Evolutionary conservation across 495 filamentous ascomycete species (phyloP).

Genomic region (Ramalina intermedia): DNA sequence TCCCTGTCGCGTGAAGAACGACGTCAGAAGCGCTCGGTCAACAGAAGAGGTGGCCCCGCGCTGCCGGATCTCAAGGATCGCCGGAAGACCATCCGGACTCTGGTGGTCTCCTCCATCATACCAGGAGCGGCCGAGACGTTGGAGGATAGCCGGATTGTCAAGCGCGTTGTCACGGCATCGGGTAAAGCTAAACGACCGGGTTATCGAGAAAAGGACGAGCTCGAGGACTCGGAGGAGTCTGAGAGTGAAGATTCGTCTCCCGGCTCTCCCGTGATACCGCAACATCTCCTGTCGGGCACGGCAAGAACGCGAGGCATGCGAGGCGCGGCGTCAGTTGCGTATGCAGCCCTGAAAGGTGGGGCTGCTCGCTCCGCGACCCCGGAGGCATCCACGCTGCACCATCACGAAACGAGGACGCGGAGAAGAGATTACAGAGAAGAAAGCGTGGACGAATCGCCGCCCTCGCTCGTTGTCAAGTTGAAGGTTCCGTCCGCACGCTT

Average conservation of each 20-base stretch:
- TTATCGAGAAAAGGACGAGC: conserved; percentile 41
- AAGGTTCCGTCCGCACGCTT: conserved; percentile 50
- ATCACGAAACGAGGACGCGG: conserved; percentile 57
- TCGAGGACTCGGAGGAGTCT: conserved; percentile 75
- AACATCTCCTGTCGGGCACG: conserved; percentile 56
- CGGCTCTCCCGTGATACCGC: conserved; percentile 65
- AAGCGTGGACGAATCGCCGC: conserved; percentile 44
- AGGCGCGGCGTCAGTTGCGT: conserved; percentile 69
- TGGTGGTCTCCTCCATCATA: conserved; percentile 80
- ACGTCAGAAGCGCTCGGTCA: conserved; percentile 86
- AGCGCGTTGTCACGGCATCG: conserved; percentile 41
- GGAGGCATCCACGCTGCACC: conserved; percentile 52
- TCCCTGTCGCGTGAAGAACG: conserved; percentile 87
- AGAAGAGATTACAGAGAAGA: conserved; percentile 55
- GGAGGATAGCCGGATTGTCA: conserved; percentile 78
- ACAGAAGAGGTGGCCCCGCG: conserved; percentile 83
- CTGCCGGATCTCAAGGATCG: conserved; percentile 92
- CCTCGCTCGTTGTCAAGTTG: conserved; percentile 56
- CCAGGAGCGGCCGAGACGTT: conserved; percentile 69
- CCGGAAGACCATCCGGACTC: conserved; percentile 75
- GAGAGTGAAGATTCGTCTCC: conserved; percentile 77
- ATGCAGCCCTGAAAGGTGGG: conserved; percentile 55
- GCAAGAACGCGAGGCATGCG: conserved; percentile 77
- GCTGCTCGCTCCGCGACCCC: conserved; percentile 81
- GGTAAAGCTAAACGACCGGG: conserved; percentile 40